Conservation (phyloP, 179 eudicot genomes). For the Pouteria campechiana region DNA sequence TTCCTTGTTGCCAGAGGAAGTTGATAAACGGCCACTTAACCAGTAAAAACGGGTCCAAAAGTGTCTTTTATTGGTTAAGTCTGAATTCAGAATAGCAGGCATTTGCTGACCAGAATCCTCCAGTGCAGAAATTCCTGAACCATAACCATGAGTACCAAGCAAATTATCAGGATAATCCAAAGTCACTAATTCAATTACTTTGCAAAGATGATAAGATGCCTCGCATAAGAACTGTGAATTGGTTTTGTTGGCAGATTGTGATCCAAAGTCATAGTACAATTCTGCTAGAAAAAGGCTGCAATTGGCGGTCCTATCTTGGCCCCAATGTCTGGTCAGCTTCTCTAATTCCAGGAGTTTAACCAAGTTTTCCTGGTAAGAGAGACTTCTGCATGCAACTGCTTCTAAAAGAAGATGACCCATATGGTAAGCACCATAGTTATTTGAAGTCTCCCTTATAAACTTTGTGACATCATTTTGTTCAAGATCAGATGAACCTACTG, state of each 20-base stretch:
- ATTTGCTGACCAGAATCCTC: conserved; percentile 17
- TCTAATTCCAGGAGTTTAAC: conserved; percentile 67
- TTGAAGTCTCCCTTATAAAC: conserved; percentile 45
- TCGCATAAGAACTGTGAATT: conserved; percentile 44
- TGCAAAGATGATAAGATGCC: conserved; percentile 75
- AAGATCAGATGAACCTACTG: conserved; percentile 13
- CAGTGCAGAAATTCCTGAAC: conserved; percentile 10
- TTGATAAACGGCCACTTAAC: conserved; percentile 79
- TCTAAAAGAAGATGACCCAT: conserved; percentile 76
- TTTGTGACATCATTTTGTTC: conserved; percentile 44
- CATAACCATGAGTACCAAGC: conserved; percentile 15
- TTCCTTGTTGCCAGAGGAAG: conserved; percentile 52
- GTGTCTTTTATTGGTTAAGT: conserved; percentile 36
- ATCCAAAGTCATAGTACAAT: conserved; percentile 68
- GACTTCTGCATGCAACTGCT: conserved; percentile 48
- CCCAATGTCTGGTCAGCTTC: conserved; percentile 72
- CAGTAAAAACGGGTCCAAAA: conserved; percentile 91
- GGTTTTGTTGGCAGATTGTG: conserved; percentile 40
- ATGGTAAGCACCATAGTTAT: conserved; percentile 74
- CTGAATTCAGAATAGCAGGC: conserved; percentile 17
- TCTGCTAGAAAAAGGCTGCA: conserved; percentile 94
- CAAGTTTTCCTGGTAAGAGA: conserved; percentile 41
- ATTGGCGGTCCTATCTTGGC: conserved; percentile 59
- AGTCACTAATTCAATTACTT: conserved; percentile 70
- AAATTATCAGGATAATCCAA: conserved; percentile 36